Conservation (phyloP, 768 basidiomycete species). For the Calvatia gigantea region DNA sequence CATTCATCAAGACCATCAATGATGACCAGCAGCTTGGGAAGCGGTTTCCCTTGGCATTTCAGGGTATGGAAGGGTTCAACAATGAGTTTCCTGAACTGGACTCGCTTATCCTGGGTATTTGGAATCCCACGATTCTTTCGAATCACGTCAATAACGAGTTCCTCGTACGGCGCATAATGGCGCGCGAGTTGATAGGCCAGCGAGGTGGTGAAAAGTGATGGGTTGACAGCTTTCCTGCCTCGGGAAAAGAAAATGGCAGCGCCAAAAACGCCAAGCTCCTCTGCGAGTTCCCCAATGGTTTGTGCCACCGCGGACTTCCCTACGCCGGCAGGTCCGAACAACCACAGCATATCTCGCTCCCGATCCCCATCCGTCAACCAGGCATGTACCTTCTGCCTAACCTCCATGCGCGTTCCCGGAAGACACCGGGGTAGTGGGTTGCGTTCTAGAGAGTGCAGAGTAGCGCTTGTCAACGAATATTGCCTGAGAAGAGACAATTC, state of each 20-base stretch:
- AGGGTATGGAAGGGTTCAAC: background rate
- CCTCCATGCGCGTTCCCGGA: background rate
- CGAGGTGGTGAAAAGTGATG: background rate
- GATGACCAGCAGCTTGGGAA: background rate
- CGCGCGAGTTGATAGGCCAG: background rate
- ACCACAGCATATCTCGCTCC: background rate
- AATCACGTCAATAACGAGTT: background rate
- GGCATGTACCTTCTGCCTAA: background rate
- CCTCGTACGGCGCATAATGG: background rate
- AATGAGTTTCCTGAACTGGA: background rate
- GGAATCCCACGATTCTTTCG: background rate
- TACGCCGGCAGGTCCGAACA: background rate
- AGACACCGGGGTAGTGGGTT: conserved; percentile 10
- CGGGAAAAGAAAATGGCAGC: background rate
- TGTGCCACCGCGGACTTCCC: background rate
- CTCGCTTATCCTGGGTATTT: background rate
- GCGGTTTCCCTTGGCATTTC: background rate
- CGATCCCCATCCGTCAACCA: background rate
- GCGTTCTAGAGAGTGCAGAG: conserved; percentile 18
- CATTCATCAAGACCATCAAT: conserved; percentile 17
- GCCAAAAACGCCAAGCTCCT: background rate
- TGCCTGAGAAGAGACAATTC: too few relatives aligned
- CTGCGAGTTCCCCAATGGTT: background rate
- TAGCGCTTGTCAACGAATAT: too few relatives aligned
- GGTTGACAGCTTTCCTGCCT: background rate